Conservation (phyloP, 2,329 filamentous ascomycete species). For the Kalmusia sp. region DNA sequence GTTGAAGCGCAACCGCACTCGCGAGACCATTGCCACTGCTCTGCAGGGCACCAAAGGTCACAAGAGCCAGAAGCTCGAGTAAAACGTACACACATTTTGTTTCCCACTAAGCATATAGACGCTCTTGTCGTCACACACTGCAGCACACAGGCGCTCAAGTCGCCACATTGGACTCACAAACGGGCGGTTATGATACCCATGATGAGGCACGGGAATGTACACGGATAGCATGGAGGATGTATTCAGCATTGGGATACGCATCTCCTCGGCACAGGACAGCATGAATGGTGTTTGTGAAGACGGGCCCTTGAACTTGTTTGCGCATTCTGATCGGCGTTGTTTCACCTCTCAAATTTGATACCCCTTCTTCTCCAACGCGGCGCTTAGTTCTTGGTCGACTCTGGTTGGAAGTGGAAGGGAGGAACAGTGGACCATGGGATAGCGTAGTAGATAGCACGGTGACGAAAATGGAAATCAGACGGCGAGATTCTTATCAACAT, state of each 20-base stretch:
- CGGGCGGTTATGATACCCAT: conserved; percentile 8
- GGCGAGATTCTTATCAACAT: no score
- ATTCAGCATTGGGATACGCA: not conserved
- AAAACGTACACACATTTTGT: not conserved
- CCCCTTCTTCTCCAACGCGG: not conserved
- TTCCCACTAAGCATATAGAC: not conserved
- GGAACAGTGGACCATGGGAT: no score
- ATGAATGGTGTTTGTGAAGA: no score
- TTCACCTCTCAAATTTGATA: not conserved
- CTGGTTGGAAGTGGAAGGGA: no score
- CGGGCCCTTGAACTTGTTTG: no score
- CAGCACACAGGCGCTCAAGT: conserved; percentile 5
- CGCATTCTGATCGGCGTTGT: not conserved
- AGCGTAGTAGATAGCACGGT: not conserved
- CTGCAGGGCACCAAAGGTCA: conserved; percentile 10
- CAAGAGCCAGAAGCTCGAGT: conserved; percentile 14
- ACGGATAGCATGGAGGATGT: not conserved
- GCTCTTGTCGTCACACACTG: no score
- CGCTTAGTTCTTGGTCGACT: not conserved
- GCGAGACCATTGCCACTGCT: conserved; percentile 14
- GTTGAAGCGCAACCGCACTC: conserved; percentile 25
- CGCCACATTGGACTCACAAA: conserved; percentile 1
- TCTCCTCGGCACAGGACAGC: not conserved
- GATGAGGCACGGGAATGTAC: not conserved
- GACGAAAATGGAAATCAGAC: not conserved